A percentile compares a stretch with the other conserved stretches of the same genome.
Evolutionary conservation across 83 land plant genomes (phyloP).

Genomic region (Thuja plicata): DNA sequence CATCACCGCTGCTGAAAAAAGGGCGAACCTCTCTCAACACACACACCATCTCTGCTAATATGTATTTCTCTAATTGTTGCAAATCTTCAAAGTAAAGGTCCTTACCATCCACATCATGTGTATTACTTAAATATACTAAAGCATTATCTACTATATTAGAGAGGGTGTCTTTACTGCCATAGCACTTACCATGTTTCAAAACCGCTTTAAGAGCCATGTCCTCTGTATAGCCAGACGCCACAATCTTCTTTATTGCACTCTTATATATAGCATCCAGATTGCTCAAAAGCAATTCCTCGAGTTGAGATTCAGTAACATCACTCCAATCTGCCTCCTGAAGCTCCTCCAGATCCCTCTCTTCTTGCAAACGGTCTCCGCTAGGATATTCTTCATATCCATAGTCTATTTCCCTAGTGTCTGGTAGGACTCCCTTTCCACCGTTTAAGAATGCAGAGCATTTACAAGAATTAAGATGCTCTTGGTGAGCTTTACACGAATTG

Average conservation of each 20-base stretch:
- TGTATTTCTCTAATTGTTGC: slow-evolving; percentile 54
- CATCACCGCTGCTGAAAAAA: slow-evolving; percentile 75
- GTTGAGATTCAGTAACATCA: slow-evolving; percentile 59
- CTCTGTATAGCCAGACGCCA: slow-evolving; percentile 70
- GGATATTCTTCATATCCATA: slow-evolving; percentile 12
- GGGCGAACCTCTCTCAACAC: slow-evolving; percentile 67
- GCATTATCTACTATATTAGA: slow-evolving; percentile 80
- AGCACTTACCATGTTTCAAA: slow-evolving; percentile 63
- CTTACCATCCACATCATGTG: slow-evolving; percentile 40
- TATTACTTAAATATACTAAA: slow-evolving; percentile 45
- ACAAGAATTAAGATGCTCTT: slow-evolving; percentile 33
- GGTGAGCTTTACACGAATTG: slow-evolving; percentile 36
- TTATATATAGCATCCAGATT: slow-evolving; percentile 61
- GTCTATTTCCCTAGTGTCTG: slow-evolving; percentile 1
- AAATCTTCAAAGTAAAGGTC: slow-evolving; percentile 60
- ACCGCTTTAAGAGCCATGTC: slow-evolving; percentile 63
- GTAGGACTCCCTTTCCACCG: slow-evolving; percentile 23
- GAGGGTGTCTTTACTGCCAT: slow-evolving; percentile 62
- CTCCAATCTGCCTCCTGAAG: slow-evolving; percentile 70
- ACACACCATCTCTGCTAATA: slow-evolving; percentile 65
- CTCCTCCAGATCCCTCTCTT: slow-evolving; percentile 41
- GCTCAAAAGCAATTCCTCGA: slow-evolving; percentile 69
- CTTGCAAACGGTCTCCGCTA: slow-evolving; percentile 14
- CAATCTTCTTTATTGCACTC: slow-evolving; percentile 62
- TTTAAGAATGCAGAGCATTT: slow-evolving; percentile 31